Conservation (phyloP, 495 filamentous ascomycete species). For the Tuber umbilicatum region DNA sequence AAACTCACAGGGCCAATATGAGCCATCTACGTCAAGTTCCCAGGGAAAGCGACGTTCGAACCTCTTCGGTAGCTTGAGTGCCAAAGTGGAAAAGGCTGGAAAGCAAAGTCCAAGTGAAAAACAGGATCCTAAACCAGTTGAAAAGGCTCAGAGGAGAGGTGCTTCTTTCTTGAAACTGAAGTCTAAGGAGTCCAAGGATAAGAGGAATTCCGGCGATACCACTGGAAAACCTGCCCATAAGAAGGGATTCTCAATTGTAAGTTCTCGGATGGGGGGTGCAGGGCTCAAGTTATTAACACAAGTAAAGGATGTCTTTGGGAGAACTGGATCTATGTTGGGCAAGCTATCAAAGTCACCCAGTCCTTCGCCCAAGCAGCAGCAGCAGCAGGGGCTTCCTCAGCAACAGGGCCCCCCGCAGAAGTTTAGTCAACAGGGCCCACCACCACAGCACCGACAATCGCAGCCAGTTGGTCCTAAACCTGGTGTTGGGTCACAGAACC, state of each 20-base stretch:
- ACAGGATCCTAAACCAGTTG: conserved; percentile 10
- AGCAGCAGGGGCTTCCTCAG: conserved; percentile 17
- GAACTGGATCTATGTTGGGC: conserved; percentile 32
- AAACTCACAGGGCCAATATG: conserved; percentile 16
- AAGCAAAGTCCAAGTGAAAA: conserved; percentile 7
- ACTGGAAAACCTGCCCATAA: conserved; percentile 25
- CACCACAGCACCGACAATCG: conserved; percentile 9
- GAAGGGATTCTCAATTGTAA: conserved; percentile 32
- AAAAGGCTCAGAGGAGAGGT: conserved; percentile 24
- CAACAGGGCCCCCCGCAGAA: conserved; percentile 12
- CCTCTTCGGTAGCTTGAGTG: conserved; percentile 18
- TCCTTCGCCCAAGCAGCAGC: conserved; percentile 12
- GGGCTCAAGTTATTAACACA: background rate
- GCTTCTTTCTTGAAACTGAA: conserved; percentile 24
- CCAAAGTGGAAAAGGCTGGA: conserved; percentile 12
- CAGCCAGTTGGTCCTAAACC: conserved; percentile 10
- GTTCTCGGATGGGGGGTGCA: background rate
- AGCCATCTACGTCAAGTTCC: conserved; percentile 28
- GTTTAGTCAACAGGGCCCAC: conserved; percentile 11
- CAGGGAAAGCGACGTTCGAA: conserved; percentile 27
- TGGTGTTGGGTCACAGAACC: conserved; percentile 4
- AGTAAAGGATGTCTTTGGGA: conserved; percentile 32
- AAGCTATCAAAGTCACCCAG: conserved; percentile 29
- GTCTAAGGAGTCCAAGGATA: conserved; percentile 26
- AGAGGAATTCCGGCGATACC: conserved; percentile 21